Percentiles rank a stretch among this genome's conserved stretches.
Conservation (phyloP, 345 rosid genomes). For the Durio zibethinus region DNA sequence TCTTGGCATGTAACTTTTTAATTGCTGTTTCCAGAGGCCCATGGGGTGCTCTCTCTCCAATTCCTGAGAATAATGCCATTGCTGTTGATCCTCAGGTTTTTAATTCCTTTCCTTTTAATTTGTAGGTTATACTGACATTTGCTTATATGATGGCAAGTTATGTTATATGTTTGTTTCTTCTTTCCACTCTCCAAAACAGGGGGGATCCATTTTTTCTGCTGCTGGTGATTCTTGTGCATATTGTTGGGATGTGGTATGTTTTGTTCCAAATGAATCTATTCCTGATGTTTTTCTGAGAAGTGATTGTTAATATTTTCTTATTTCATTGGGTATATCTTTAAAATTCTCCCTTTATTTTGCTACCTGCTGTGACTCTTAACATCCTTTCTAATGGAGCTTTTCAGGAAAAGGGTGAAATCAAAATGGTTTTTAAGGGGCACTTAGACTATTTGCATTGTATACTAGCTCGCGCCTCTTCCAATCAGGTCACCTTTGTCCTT, state of each 20-base stretch:
- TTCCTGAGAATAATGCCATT: conserved; percentile 85
- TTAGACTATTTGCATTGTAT: conserved; percentile 79
- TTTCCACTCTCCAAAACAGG: conserved; percentile 39
- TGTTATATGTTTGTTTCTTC: background rate
- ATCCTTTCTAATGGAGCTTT: conserved; percentile 21
- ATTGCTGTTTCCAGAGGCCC: conserved; percentile 63
- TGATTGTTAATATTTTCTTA: conserved; percentile 1
- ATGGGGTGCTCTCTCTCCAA: conserved; percentile 92
- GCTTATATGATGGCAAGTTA: background rate
- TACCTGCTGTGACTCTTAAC: background rate
- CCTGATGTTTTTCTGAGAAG: conserved; percentile 7
- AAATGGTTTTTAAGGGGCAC: conserved; percentile 83
- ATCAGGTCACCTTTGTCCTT: conserved; percentile 55
- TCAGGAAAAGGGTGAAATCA: conserved; percentile 82
- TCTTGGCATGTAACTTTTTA: conserved; percentile 16
- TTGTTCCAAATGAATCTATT: conserved; percentile 27
- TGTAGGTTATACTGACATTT: conserved; percentile 4
- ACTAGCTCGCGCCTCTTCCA: conserved; percentile 61
- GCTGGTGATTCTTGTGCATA: conserved; percentile 93
- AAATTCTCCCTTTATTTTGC: conserved; percentile 11
- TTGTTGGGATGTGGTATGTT: conserved; percentile 97
- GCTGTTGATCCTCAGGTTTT: conserved; percentile 69
- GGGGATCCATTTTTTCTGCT: conserved; percentile 75
- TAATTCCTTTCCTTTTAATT: background rate
- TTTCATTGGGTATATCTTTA: background rate